These are phyloP conservation scores for Psilocybe azurescens DNA, from an alignment of 768 basidiomycete species.

Conservation along the genomic window DNA sequence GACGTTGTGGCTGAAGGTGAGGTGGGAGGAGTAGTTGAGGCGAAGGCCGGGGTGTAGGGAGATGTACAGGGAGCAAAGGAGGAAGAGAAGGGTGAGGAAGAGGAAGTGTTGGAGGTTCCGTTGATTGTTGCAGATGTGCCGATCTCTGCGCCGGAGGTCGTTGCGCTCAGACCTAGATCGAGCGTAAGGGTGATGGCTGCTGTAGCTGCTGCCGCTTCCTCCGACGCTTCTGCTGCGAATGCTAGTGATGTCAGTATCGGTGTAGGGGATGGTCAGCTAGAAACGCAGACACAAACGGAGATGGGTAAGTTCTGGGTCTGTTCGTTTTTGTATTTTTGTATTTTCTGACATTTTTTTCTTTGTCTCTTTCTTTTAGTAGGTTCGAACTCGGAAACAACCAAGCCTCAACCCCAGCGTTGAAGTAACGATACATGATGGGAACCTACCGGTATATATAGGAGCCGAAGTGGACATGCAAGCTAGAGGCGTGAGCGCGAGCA, in stretches of 20 bases:
- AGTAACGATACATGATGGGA: too few relatives aligned
- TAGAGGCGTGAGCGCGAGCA: too few relatives aligned
- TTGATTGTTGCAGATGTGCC: neutral
- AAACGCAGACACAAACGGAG: neutral
- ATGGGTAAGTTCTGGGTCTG: neutral
- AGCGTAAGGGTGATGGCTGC: neutral
- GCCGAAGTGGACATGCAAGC: too few relatives aligned
- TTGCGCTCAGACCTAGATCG: neutral
- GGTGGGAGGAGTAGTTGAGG: neutral
- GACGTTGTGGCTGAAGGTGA: neutral
- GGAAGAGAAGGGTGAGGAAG: too few relatives aligned
- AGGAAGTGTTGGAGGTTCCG: neutral
- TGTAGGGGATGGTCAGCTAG: neutral
- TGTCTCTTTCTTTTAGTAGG: neutral
- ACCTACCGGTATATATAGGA: too few relatives aligned
- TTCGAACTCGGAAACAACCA: neutral
- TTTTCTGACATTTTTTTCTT: neutral
- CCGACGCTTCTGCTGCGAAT: neutral
- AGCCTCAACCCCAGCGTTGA: neutral
- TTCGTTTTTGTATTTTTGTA: neutral
- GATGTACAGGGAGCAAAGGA: neutral
- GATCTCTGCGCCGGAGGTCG: neutral
- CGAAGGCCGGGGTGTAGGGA: neutral
- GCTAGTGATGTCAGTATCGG: neutral
- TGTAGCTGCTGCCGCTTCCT: neutral